Evolutionary conservation across 2,329 filamentous ascomycete species (phyloP), one percentile per base, ranked within the genome.

Genomic region (Exophiala sp.): DNA sequence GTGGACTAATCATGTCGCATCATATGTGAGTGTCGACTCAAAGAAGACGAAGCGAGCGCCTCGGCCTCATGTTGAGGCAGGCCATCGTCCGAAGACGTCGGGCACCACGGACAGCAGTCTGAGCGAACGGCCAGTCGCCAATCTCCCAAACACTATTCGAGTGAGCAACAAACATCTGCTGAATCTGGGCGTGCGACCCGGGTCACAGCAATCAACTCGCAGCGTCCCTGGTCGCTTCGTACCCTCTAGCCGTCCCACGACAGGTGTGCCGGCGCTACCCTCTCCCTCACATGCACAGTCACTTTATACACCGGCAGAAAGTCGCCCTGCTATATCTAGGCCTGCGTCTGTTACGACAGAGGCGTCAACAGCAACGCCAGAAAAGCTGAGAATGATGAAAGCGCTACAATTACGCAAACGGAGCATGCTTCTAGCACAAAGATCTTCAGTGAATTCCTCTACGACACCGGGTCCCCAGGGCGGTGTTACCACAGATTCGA

Each of bases 381-480:
- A 99, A 70, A 97, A 95, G 74, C 84, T 89, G 57, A 82, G 94
- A 50, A 76, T 99, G 59, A 91, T 96, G 89, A 96, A 95, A 74
- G 94, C 94, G 6, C 80, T 96, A 73, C 88, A 96, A 70, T 72
- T 96, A 62, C 82, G 92, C 48, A 94, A 95, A 71, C 90, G 88
- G 72, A 91, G 90, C 69, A 84, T 86, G 67, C 55, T 64, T 10
- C 34, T 62, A 5, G 56, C 69, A 67, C 62, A 64, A 48, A 47
- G 62, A 52, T 58, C 62, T 36, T 35, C 54, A 11, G 34, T 33
- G 40, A 7, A 52, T 20, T 12, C 48, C 11, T 36, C 51, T 14
- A 29, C 48, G 18, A 16, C 51, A 16, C 48, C 52, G 16, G 44
- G 42, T n/a, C 49, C 56, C 29, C 24, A 29, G 24, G 24, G 24